Evolutionary conservation across 1,284 basidiomycete genomes (phyloP), one percentile per base, ranked within the genome.

Genomic region (Ganoderma multipileum): DNA sequence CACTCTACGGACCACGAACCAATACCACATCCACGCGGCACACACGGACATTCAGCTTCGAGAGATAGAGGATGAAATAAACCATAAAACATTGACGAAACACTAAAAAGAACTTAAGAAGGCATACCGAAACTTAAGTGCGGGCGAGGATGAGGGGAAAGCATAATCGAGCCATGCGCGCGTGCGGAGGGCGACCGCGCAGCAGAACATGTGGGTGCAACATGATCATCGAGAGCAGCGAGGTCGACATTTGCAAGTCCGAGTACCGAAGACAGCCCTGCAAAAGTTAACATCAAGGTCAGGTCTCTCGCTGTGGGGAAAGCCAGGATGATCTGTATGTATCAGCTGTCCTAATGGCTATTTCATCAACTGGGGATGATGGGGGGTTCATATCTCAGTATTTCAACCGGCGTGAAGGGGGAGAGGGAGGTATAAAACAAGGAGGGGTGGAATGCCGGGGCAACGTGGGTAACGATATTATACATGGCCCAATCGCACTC

Each of bases 381-480:
- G 52, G 28, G 63, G 38, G 14, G 7, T 52, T 58, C 66, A 65
- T 61, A 64, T 60, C 55, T 52, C 23, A 52, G 47, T 52, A 26
- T 26, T 26, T 52, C 47, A 52, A 52, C 23, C 23, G 47, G 47
- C n/a, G n/a, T 42, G 62, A 58, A 52, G 66, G 52, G 63, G 63
- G 41, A 68, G 47, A 23, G 3, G 47, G 47, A 52, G 9, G 4
- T 60, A 72, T 55, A 6, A 18, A 55, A 36, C 54, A 38, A 59
- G 14, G 41, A 47, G 47, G 62, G 42, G 30, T n/a, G 59, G 60
- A 62, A 47, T 63, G 58, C 63, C 55, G 54, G 59, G 64, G 54
- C 66, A 66, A 71, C 63, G 70, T 65, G 68, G 65, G 63, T 68
- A 71, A 64, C 68, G 59, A 60, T 72, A 72, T 67, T 70, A n/a